phyloP scores from a whole-genome alignment of 805 yeast species.

The Clavispora santaluciae region DNA sequence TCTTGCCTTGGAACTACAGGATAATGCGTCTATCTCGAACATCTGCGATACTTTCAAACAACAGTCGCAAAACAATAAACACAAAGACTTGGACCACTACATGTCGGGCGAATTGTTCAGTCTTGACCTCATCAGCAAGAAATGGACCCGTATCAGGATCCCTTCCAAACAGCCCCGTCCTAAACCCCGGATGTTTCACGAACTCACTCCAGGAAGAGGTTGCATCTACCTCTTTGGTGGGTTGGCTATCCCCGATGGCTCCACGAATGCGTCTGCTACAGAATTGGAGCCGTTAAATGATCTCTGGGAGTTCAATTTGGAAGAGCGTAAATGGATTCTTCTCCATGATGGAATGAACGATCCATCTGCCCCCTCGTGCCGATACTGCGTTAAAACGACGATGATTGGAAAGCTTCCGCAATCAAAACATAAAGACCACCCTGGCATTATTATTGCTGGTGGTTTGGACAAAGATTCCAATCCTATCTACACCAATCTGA shows the following conservation, averaged over 20 bases:
- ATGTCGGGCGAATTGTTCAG: slow-evolving; percentile 62
- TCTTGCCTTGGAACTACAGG: slow-evolving; percentile 45
- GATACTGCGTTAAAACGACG: slow-evolving; percentile 53
- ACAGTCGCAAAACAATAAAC: slow-evolving; percentile 21
- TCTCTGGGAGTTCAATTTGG: slow-evolving; percentile 62
- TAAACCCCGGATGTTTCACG: slow-evolving; percentile 53
- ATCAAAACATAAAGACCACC: slow-evolving; percentile 35
- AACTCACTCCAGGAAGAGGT: slow-evolving; percentile 47
- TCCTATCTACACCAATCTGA: slow-evolving; percentile 27
- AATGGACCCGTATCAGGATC: slow-evolving; percentile 47
- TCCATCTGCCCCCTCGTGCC: slow-evolving; percentile 25
- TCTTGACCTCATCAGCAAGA: slow-evolving; percentile 52
- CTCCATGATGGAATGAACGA: slow-evolving; percentile 36
- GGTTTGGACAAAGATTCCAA: slow-evolving; percentile 40
- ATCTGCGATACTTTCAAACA: slow-evolving; percentile 35
- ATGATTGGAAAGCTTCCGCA: slow-evolving; percentile 34
- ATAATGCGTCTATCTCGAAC: slow-evolving; percentile 34
- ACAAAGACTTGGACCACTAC: slow-evolving; percentile 30
- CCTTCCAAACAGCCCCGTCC: slow-evolving; percentile 23
- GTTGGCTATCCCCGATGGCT: slow-evolving; percentile 30
- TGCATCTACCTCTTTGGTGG: slow-evolving; percentile 66
- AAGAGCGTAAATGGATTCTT: slow-evolving; percentile 49
- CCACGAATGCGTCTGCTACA: slow-evolving; percentile 16
- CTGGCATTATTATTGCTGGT: slow-evolving; percentile 50
- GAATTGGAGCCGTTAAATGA: slow-evolving; percentile 51